Conservation (phyloP, 495 filamentous ascomycete species). For the Pyrenula aspistea region DNA sequence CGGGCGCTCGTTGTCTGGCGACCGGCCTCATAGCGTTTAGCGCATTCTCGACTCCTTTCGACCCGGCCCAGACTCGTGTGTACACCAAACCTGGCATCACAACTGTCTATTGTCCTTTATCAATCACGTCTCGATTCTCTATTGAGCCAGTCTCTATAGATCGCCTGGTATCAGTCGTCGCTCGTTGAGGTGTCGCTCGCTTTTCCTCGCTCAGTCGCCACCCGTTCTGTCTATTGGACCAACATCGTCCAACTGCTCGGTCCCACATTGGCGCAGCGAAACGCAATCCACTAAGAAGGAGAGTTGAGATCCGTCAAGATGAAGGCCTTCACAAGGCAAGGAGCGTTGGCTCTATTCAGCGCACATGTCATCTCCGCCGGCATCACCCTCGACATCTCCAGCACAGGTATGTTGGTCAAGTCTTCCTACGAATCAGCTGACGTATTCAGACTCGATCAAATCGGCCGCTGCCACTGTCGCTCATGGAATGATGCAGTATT, state of each 20-base stretch:
- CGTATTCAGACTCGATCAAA: constrained; percentile 32
- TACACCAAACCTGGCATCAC: not conserved
- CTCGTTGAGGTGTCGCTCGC: not conserved
- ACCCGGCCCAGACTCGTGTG: not conserved
- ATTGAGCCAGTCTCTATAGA: not conserved
- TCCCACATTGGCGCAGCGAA: not conserved
- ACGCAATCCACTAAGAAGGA: not conserved
- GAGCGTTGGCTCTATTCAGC: constrained; percentile 6
- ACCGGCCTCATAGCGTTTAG: not conserved
- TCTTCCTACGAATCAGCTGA: not conserved
- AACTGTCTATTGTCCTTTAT: not conserved
- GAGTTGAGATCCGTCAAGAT: not conserved
- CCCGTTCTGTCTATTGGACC: not conserved
- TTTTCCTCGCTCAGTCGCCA: not conserved
- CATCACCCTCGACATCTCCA: constrained; percentile 7
- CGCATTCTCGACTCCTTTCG: not conserved
- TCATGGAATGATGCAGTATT: constrained; percentile 43
- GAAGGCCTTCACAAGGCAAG: not conserved
- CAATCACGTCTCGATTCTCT: not conserved
- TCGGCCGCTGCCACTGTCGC: constrained; percentile 27
- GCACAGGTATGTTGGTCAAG: constrained; percentile 5
- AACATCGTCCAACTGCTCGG: not conserved
- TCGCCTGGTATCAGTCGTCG: not conserved
- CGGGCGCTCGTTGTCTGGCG: not conserved
- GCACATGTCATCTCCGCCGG: constrained; percentile 4